Percentiles rank a stretch among this genome's conserved stretches.
phyloP scores from a whole-genome alignment of 306 rosid species.

The Dalbergia cochinchinensis region DNA sequence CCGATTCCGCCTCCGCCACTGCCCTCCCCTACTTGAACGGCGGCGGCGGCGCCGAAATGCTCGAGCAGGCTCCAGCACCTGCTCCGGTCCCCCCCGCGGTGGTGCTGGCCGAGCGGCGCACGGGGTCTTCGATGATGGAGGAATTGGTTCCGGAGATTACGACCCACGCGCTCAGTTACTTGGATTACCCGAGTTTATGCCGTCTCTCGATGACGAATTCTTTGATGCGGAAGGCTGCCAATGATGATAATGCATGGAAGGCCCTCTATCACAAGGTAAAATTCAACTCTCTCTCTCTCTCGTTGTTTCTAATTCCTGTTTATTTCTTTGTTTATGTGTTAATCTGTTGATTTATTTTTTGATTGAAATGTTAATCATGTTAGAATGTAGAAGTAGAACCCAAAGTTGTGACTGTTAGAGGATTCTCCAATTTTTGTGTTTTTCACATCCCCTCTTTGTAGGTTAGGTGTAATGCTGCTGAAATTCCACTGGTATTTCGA shows the following conservation, averaged over 20 bases:
- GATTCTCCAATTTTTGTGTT: not conserved
- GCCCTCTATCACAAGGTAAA: constrained; percentile 94
- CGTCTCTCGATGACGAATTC: constrained; percentile 98
- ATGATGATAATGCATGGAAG: constrained; percentile 98
- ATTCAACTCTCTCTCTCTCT: not conserved
- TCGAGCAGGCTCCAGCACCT: constrained; percentile 46
- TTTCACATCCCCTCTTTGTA: not conserved
- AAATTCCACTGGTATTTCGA: not conserved
- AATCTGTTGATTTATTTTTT: not conserved
- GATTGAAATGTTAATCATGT: constrained; percentile 3
- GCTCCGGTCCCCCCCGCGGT: constrained; percentile 26
- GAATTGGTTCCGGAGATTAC: constrained; percentile 98
- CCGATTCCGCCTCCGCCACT: constrained; percentile 51
- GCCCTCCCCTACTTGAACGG: constrained; percentile 74
- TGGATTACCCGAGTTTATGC: constrained; percentile 94
- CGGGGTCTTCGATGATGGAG: constrained; percentile 98
- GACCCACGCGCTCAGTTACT: constrained; percentile 95
- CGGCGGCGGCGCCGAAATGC: constrained; percentile 57
- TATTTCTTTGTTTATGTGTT: not conserved
- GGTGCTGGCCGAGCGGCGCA: constrained; percentile 61
- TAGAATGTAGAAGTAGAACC: not conserved
- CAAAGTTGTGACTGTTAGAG: not conserved
- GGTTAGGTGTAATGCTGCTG: constrained; percentile 12
- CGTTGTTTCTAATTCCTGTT: too few species aligned
- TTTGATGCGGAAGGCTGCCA: constrained; percentile 94